phyloP scores from a whole-genome alignment of 208 protist genomes.

The Crithidia acanthocephali region DNA sequence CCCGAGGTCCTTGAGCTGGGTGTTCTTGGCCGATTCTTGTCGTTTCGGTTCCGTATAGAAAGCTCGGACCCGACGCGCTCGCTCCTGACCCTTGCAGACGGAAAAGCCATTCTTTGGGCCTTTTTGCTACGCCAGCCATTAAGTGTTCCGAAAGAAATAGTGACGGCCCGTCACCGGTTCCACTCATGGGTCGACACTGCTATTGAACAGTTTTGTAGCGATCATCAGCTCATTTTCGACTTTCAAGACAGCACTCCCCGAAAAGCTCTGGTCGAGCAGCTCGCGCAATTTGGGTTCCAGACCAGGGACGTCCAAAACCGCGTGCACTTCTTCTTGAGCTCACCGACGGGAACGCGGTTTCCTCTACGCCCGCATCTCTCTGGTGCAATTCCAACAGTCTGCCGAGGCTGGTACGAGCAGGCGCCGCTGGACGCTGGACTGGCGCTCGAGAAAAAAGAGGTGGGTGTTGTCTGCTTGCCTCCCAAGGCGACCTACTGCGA shows the following conservation, averaged over 20 bases:
- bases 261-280: conserved; percentile 40
- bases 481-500: conserved; percentile 54
- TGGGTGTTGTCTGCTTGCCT: conserved; percentile 66
- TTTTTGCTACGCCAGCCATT: conserved; percentile 61
- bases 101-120: conserved; percentile 78
- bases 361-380: conserved; percentile 26
- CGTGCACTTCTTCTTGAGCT: conserved; percentile 60
- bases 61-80: not conserved
- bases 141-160: conserved; percentile 25
- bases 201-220: conserved; percentile 47
- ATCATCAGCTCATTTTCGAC: conserved; percentile 48
- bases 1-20: conserved; percentile 43
- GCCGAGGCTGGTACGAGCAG: conserved; percentile 84
- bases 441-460: conserved; percentile 46
- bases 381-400: conserved; percentile 40
- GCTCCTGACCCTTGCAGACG: conserved; percentile 54
- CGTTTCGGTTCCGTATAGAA: conserved; percentile 61
- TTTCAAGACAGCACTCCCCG: conserved; percentile 20
- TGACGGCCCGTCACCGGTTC: conserved; percentile 46
- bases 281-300: conserved; percentile 49
- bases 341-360: conserved; percentile 33
- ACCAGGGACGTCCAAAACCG: conserved; percentile 35
- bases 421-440: conserved; percentile 44
- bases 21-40: conserved; percentile 62
- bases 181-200: conserved; percentile 46